phyloP scores from a whole-genome alignment of 192 early-diverging fungal species.

The Coemansia sp. region DNA sequence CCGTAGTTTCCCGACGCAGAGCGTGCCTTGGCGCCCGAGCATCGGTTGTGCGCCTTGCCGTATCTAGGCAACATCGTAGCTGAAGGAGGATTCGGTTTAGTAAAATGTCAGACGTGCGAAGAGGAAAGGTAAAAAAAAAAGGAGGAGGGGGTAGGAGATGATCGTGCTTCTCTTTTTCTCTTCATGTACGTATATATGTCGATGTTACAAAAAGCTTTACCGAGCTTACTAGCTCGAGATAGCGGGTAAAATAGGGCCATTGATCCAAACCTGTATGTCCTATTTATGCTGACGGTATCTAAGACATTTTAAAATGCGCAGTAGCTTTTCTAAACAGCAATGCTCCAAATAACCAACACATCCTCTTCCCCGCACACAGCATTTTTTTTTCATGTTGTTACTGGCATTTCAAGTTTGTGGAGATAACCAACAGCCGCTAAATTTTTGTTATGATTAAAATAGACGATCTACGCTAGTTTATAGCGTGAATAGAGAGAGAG shows the following conservation, averaged over 20 bases:
- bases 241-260: background rate
- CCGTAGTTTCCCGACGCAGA: background rate
- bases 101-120: background rate
- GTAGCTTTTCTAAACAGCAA: background rate
- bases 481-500: no score
- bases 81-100: background rate
- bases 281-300: slow-evolving; percentile 2
- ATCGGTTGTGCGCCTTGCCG: slow-evolving; percentile 3
- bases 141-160: background rate
- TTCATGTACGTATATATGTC: background rate
- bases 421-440: background rate
- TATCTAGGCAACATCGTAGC: slow-evolving; percentile 3
- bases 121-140: no score
- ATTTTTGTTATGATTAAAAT: no score
- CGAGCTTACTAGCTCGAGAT: background rate
- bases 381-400: no score
- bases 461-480: no score
- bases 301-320: background rate
- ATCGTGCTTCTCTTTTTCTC: background rate
- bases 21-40: background rate
- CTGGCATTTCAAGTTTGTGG: no score
- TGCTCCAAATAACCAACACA: background rate
- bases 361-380: background rate
- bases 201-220: background rate
- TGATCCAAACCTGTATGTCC: background rate